Base-by-base conservation (phyloP, 768 basidiomycete genomes). In the Pleurotus ostreatus region DNA sequence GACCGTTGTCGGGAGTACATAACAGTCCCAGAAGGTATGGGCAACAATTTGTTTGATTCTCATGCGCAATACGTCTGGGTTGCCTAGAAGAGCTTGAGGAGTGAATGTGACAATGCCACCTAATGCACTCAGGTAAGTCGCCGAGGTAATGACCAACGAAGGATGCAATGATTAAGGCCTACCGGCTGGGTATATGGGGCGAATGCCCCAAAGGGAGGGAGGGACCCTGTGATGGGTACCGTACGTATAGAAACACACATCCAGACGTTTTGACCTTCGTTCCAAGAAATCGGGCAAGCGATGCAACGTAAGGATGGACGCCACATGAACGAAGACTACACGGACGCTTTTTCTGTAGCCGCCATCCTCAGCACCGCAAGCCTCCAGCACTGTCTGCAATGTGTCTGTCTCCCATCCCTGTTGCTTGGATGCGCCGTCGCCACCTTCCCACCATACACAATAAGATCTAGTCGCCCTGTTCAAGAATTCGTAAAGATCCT, bases 71-170 rank as follows among this genome's bases (percentile, higher is more conserved):
- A 75, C 80, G 37, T 74, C 51, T 4, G 82, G 80, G 63, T 86
- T 76, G 37, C 80, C 76, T 11, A 77, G 59, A 46, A 92, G 74
- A 16, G 82, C 85, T 53, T 71, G 71, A 1, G 89, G 78, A 15
- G 84, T 86, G 57, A 92, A 87, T 1, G 88, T 89, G 2, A 84
- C 77, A 59, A 92, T 69, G 2, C 90, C 90, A 47, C 90, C 90
- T 92, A 57, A 4, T 55, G 37, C 9, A 15, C 45, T 61, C 25
- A 60, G 23, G 23, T 37, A 16, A 18, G 54, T 23, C 12, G 18
- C 11, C 3, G 55, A 22, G 20, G 7, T 12, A 37, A 23, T 34
- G 40, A 46, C 4, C 25, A 34, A 34, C 25, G 16, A 22, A 3
- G 25, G 9, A 56, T 13, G 25, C 25, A 39, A 46, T 23, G 9